Evolutionary conservation across 192 early-diverging fungal species (phyloP), one percentile per base, ranked within the genome.

Genomic region (Oehlia diaphana): DNA sequence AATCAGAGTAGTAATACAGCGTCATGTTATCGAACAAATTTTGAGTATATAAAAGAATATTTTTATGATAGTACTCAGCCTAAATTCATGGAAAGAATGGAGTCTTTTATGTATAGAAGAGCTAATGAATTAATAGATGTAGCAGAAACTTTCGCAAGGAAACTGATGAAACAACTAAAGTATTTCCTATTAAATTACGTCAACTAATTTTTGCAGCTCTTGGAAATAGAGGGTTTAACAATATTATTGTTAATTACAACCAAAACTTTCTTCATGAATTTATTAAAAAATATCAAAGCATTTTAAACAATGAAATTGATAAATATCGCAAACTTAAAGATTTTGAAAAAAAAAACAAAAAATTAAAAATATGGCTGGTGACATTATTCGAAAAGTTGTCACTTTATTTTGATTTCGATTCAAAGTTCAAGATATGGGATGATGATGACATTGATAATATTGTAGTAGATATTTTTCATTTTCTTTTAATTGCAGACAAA

Each of bases 151-250:
- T 79, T 79, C 2, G 12, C 44, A 3, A 3, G 0, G 28, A 13
- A 50, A 26, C 2, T 23, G 77, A 79, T 63, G 31, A 79, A 0
- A 12, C 39, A 23, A 71, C 77, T 2, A 16, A 31, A 37, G 37
- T 50, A 21, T 6, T 68, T 1, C 53, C 77, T 35, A 39, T 14
- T 21, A 79, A 79, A 79, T 47, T 79, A 28, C 77, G 68, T 23
- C 77, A 79, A 70, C 77, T 44, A 42, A 61, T 79, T 70, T 79
- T n/a, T 69, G 67, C 49, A 35, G 37, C 70, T 16, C 50, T 79
- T n/a, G 77, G 77, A 4, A 39, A 23, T 2, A 28, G 77, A 13
- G 68, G 35, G n/a, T 71, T 79, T 39, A n/a, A 12, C 26, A 70
- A 78, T 4, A 7, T 19, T 4, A 7, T 19, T 0, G 9, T 26